Percentiles rank a stretch among this genome's conserved stretches.
These are phyloP conservation scores for Inonotus hispidus DNA, from an alignment of 1,284 basidiomycete genomes.

Conservation along the genomic window DNA sequence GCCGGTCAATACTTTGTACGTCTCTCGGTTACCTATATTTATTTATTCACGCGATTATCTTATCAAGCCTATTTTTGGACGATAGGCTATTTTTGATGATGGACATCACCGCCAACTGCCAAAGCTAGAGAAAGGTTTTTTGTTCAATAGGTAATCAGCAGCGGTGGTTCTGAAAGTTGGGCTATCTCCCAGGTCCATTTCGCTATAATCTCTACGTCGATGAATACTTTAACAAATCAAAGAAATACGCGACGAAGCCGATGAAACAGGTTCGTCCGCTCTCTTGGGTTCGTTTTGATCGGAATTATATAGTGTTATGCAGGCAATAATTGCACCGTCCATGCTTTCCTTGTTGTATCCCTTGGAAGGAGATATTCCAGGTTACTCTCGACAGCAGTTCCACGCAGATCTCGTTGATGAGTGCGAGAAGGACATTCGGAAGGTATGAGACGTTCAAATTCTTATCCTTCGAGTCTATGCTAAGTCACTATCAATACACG, in stretches of 20 bases:
- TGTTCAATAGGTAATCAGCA: too few relatives aligned
- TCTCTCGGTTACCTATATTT: background rate
- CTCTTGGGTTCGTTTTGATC: background rate
- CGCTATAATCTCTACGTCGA: slow-evolving; percentile 21
- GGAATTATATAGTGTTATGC: background rate
- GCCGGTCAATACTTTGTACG: slow-evolving; percentile 20
- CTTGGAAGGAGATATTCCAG: slow-evolving; percentile 20
- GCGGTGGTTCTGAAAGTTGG: too few relatives aligned
- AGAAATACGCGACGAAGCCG: slow-evolving; percentile 10
- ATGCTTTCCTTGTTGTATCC: slow-evolving; percentile 23
- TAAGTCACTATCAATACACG: background rate
- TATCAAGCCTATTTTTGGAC: background rate
- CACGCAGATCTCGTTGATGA: slow-evolving; percentile 21
- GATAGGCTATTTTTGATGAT: slow-evolving; percentile 21
- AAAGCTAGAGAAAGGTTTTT: slow-evolving; percentile 19
- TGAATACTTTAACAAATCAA: slow-evolving; percentile 19
- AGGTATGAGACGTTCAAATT: background rate
- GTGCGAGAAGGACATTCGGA: slow-evolving; percentile 23
- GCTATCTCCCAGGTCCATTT: slow-evolving; percentile 19
- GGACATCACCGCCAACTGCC: slow-evolving; percentile 22
- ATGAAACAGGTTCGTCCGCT: background rate
- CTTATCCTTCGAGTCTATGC: background rate
- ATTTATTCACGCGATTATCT: background rate
- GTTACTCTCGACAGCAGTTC: slow-evolving; percentile 22
- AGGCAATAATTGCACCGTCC: slow-evolving; percentile 23